Evolutionary conservation across 768 basidiomycete species (phyloP), one percentile per base, ranked within the genome.

Genomic region (Serendipita sp.): DNA sequence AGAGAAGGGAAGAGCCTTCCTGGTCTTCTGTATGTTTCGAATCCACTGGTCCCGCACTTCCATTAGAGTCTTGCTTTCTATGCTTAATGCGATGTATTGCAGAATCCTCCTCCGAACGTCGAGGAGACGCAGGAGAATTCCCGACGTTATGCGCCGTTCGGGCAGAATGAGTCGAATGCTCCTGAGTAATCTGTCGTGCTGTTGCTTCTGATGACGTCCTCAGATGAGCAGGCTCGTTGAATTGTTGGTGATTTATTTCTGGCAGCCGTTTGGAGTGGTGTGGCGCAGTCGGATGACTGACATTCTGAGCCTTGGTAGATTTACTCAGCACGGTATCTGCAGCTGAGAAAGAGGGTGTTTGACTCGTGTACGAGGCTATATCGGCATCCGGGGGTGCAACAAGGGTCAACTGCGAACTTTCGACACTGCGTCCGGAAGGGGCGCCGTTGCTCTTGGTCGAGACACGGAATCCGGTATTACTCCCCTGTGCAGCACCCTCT

Each of bases 341-440:
- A 13, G 79, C 77, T 30, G 78, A 74, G 22, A 76, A 70, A 14
- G 81, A 81, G 62, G 81, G 79, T 3, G 79, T 75, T 50, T 83
- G 74, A 61, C 79, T 77, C 30, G 80, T 75, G 68, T 83, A 81
- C 14, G 77, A 72, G 50, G 70, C 74, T 16, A 78, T 77, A 7
- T 61, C 48, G 66, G 82, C 82, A 71, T 86, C 87, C 42, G 85
- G 84, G 58, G 85, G 86, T 61, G 84, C 83, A 64, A 88, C 82
- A 65, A 88, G 75, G 61, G 85, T 82, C 26, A 88, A 75, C 9
- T 62, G 61, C 11, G 60, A 42, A 28, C 42, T 45, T 30, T 64
- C 48, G 31, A 65, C 48, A 31, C 63, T 62, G 22, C 60, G 42
- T 28, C 38, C 38, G 38, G 38, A 38, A 14, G 38, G 38, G 14